Evolutionary conservation across 164 flowering plant species (phyloP).

Genomic region (Magnolia officinalis): DNA sequence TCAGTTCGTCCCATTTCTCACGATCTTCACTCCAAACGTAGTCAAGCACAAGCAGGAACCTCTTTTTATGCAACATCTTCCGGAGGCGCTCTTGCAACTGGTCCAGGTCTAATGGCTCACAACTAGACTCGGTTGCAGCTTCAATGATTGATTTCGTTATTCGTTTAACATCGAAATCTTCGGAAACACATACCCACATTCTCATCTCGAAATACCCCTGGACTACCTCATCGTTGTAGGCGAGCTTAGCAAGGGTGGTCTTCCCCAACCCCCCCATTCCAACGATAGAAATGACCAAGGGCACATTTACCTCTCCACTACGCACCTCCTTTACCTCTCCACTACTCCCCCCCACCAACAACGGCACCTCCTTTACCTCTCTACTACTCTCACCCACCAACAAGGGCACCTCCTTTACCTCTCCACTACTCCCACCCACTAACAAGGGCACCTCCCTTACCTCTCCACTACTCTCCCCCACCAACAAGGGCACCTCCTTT

Average conservation of each 20-base stretch:
- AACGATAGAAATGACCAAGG: not conserved
- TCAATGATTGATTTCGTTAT: not conserved
- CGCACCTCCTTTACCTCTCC: no score
- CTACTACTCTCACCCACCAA: no score
- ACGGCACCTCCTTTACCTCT: no score
- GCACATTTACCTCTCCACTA: not conserved
- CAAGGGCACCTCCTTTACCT: no score
- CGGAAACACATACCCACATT: constrained; percentile 7
- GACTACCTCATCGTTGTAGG: not conserved
- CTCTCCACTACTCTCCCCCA: no score
- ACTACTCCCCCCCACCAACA: not conserved
- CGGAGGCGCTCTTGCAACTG: not conserved
- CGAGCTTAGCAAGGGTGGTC: constrained; percentile 3
- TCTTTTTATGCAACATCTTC: not conserved
- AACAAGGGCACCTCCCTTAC: not conserved
- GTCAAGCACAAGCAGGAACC: not conserved
- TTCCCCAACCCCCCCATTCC: constrained; percentile 5
- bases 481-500: no score
- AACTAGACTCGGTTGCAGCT: not conserved
- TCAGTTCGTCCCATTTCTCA: not conserved
- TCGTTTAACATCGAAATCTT: not conserved
- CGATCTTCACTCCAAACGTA: not conserved
- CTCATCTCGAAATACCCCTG: not conserved
- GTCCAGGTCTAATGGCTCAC: not conserved
- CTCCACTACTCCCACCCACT: no score